phyloP scores from a whole-genome alignment of 2,329 filamentous ascomycete species.

The Neofusicoccum ribis region DNA sequence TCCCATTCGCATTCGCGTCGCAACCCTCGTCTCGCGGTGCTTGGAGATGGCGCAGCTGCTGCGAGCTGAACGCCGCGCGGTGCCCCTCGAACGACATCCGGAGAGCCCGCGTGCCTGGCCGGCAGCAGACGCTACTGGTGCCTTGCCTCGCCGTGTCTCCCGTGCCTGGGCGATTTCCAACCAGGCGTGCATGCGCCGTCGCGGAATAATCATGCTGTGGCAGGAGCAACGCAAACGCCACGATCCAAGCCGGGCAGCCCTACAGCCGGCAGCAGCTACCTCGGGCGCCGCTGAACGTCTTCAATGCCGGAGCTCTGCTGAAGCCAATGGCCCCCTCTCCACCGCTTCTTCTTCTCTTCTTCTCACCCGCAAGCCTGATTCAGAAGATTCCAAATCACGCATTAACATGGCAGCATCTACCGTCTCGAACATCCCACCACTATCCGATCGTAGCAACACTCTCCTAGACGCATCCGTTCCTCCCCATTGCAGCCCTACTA shows the following conservation, averaged over 20 bases:
- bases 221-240: conserved; percentile 10
- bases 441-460: conserved; percentile 19
- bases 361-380: conserved; percentile 14
- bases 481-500: neutral
- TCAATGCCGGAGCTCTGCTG: neutral
- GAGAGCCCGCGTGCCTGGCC: neutral
- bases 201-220: conserved; percentile 12
- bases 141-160: neutral
- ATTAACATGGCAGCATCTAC: conserved; percentile 18
- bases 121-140: neutral
- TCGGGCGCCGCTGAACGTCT: neutral
- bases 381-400: conserved; percentile 10
- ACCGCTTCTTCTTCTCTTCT: conserved; percentile 15
- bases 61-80: neutral
- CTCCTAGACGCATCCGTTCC: conserved; percentile 6
- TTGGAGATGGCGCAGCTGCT: neutral
- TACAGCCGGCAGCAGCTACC: conserved; percentile 6
- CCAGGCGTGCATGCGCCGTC: neutral
- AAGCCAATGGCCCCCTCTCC: neutral
- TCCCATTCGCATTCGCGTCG: conserved; percentile 1
- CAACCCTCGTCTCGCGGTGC: neutral
- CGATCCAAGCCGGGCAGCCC: conserved; percentile 4
- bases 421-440: conserved; percentile 5
- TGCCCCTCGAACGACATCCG: neutral
- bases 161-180: neutral